Base-by-base conservation (phyloP, 139 green algal species). In the Micractinium sp. region DNA sequence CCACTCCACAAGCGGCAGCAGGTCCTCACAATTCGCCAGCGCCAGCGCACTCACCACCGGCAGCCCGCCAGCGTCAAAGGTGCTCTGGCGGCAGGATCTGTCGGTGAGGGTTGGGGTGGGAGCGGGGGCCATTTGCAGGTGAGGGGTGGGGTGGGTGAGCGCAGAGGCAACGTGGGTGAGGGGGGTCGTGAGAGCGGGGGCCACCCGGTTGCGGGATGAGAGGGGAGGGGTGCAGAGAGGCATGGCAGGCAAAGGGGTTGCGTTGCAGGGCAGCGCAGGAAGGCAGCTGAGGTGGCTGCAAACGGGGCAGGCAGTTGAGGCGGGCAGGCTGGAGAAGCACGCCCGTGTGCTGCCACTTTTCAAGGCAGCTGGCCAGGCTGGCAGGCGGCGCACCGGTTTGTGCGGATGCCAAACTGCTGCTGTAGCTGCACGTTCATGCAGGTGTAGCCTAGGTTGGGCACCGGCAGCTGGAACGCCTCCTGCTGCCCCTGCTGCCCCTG, bases 371-470 rank as follows among this genome's bases (percentile, higher is more conserved):
- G 74, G 13, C 35, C 33, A 56, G 14, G 12, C 16, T 35, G 77
- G 38, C 39, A 25, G 75, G 77, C 78, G 22, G 22, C n/a, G 31
- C 31, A 88, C 82, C 86, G 90, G 91, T 92, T 95, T 79, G 88
- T 93, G 87, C 93, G 93, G 41, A 96, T 91, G 66, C 85, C 85
- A 61, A 90, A 89, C 82, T 90, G 88, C 39, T 85, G 81, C 3
- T 93, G 84, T 69, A 97, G 89, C 12, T 87, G 91, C 35, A 89
- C 91, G 82, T 91, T 94, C 27, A 97, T 92, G 89, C 95, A 97
- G 41, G 94, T 94, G 82, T 97, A 96, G 15, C 94, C 94, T 66
- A 96, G 81, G 80, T 95, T 95, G 25, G 94, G 94, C 14, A 96
- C 81, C 0, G 91, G 82, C 53, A 75, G 80, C 35, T 82, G 66